Conservation (phyloP, 768 basidiomycete species). For the Panaeolus cyanescens region DNA sequence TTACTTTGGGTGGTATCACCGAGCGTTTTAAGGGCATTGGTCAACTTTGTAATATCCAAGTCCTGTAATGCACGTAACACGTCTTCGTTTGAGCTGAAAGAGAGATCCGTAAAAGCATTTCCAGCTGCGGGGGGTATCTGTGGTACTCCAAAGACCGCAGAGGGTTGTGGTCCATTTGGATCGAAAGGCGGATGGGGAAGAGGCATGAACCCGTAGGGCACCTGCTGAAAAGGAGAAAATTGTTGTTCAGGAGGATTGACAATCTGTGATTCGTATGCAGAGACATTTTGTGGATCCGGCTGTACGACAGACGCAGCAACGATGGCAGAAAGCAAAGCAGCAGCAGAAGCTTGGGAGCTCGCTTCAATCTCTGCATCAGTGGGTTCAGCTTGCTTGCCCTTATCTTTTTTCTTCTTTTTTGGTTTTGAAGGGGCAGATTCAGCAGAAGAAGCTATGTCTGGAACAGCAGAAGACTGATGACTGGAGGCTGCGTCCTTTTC, state of each 20-base stretch:
- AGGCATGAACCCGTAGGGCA: conserved; percentile 24
- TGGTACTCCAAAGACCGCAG: conserved; percentile 15
- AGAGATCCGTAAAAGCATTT: conserved; percentile 35
- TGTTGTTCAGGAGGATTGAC: conserved; percentile 23
- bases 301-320: conserved; percentile 55
- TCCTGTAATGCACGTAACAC: conserved; percentile 73
- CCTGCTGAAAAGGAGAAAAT: conserved; percentile 30
- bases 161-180: conserved; percentile 15
- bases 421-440: conserved; percentile 8
- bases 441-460: conserved; percentile 3
- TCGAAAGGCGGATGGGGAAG: conserved; percentile 19
- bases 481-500: conserved; percentile 12
- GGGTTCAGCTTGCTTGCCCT: conserved; percentile 23
- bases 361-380: conserved; percentile 33
- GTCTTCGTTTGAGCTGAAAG: conserved; percentile 66
- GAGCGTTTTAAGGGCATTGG: conserved; percentile 63
- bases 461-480: background rate
- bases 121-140: conserved; percentile 12
- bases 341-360: conserved; percentile 48
- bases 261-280: conserved; percentile 31
- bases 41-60: conserved; percentile 71
- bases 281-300: conserved; percentile 30
- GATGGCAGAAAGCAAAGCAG: conserved; percentile 64
- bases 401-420: conserved; percentile 29
- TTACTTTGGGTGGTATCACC: conserved; percentile 57